Conservation (phyloP, 805 yeast species). For the Candida sithepensis region DNA sequence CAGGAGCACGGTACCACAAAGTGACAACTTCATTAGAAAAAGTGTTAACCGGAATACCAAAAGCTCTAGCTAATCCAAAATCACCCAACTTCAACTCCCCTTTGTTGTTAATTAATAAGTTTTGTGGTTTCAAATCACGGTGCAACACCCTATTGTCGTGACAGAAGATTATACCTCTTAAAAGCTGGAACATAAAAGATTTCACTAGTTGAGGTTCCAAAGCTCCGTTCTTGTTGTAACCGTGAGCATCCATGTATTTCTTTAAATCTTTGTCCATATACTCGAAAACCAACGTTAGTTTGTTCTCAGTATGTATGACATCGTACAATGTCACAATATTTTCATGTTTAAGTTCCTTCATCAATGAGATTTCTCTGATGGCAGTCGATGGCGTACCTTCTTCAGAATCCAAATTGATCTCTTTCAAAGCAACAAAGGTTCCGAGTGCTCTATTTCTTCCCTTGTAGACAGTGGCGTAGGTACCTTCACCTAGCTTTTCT, state of each 20-base stretch:
- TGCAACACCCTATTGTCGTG: slow-evolving; percentile 83
- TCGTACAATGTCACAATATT: slow-evolving; percentile 91
- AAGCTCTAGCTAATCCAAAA: slow-evolving; percentile 95
- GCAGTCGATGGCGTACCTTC: slow-evolving; percentile 99
- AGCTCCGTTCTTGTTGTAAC: slow-evolving; percentile 56
- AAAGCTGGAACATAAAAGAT: slow-evolving; percentile 90
- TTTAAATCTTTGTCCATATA: slow-evolving; percentile 91
- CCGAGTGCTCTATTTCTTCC: slow-evolving; percentile 85
- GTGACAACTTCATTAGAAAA: slow-evolving; percentile 98
- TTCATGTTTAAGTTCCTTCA: slow-evolving; percentile 92
- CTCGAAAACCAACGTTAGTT: slow-evolving; percentile 89
- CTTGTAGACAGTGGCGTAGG: slow-evolving; percentile 98
- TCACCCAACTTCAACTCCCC: slow-evolving; percentile 95
- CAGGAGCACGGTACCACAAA: slow-evolving; percentile 97
- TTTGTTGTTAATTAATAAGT: slow-evolving; percentile 78
- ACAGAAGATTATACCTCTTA: slow-evolving; percentile 85
- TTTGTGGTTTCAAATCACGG: slow-evolving; percentile 92
- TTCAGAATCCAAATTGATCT: slow-evolving; percentile 90
- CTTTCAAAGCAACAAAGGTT: slow-evolving; percentile 90
- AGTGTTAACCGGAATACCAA: slow-evolving; percentile 96
- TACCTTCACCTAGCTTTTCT: slow-evolving; percentile 90
- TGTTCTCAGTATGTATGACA: slow-evolving; percentile 95
- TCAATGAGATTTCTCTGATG: slow-evolving; percentile 88
- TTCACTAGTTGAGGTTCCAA: slow-evolving; percentile 71
- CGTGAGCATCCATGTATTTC: slow-evolving; percentile 89